A percentile compares a stretch with the other conserved stretches of the same genome.
These are phyloP conservation scores for Rhynchosporium secalis DNA, from an alignment of 2,329 filamentous ascomycete genomes.

Conservation along the genomic window DNA sequence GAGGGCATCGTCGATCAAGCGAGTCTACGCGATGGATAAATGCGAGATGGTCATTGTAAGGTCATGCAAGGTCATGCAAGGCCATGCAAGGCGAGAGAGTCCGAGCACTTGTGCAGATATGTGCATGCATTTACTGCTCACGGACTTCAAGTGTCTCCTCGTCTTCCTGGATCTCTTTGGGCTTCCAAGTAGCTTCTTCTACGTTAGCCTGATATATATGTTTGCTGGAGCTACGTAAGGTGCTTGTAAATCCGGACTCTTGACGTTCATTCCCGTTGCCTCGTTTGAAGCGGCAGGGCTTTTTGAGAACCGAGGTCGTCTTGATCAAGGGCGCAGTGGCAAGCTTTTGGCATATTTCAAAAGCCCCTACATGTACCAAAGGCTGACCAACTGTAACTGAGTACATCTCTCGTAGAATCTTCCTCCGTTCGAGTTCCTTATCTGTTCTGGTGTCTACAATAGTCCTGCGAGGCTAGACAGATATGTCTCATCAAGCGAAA, in stretches of 20 bases:
- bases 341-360: too few species aligned
- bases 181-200: slow-evolving; percentile 1
- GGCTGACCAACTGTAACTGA: too few species aligned
- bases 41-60: neutral
- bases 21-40: slow-evolving; percentile 18
- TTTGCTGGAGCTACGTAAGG: neutral
- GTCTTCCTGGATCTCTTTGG: neutral
- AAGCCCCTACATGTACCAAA: too few species aligned
- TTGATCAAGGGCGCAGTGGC: too few species aligned
- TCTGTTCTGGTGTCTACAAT: too few species aligned
- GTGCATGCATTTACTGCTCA: slow-evolving; percentile 5
- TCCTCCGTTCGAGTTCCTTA: too few species aligned
- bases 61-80: slow-evolving; percentile 2
- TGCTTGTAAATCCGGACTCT: slow-evolving; percentile 3
- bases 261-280: neutral
- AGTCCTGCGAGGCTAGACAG: too few species aligned
- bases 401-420: too few species aligned
- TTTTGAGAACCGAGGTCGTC: too few species aligned
- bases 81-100: slow-evolving; percentile 14
- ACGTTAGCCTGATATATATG: neutral
- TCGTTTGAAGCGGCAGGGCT: too few species aligned
- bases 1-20: neutral
- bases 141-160: slow-evolving; percentile 14
- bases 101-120: slow-evolving; percentile 10
- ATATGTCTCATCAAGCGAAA: too few species aligned